These are phyloP conservation scores for Phytophthora podocarpi DNA, from an alignment of 352 stramenopile genomes.

Conservation along the genomic window DNA sequence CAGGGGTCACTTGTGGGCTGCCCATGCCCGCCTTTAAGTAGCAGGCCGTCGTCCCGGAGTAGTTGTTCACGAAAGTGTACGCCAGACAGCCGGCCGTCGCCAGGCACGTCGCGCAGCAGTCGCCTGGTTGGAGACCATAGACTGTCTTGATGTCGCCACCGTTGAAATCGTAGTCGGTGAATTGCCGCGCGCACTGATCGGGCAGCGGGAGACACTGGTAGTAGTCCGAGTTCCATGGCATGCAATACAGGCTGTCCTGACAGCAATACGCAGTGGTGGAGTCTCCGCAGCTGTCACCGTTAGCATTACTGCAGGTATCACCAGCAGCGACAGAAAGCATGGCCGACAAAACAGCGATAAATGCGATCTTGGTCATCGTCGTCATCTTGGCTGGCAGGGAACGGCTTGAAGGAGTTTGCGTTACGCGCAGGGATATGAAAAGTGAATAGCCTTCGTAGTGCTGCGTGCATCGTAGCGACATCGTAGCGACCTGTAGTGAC, in stretches of 20 bases:
- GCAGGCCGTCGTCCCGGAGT: slow-evolving; percentile 35
- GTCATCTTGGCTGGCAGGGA: background rate
- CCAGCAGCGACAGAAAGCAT: slow-evolving; percentile 1
- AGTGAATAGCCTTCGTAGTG: background rate
- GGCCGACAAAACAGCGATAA: background rate
- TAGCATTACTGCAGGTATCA: slow-evolving; percentile 15
- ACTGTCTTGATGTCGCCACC: slow-evolving; percentile 46
- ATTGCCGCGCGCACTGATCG: slow-evolving; percentile 35
- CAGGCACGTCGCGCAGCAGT: slow-evolving; percentile 45
- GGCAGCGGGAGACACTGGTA: slow-evolving; percentile 49
- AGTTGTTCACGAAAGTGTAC: slow-evolving; percentile 58
- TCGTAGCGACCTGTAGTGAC: slow-evolving; percentile 1
- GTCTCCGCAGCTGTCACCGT: slow-evolving; percentile 15
- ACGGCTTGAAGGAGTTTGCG: background rate
- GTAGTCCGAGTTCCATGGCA: slow-evolving; percentile 48
- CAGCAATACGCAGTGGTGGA: slow-evolving; percentile 37
- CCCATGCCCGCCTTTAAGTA: slow-evolving; percentile 41
- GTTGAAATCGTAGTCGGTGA: slow-evolving; percentile 45
- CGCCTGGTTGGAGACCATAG: slow-evolving; percentile 34
- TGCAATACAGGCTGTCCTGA: slow-evolving; percentile 47
- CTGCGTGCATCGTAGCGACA: no score
- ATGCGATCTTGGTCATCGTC: slow-evolving; percentile 14
- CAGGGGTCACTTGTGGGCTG: slow-evolving; percentile 6
- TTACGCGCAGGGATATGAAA: background rate
- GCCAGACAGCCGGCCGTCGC: slow-evolving; percentile 43